These are phyloP conservation scores for Lipomyces anomalus DNA, from an alignment of 805 yeast genomes.

Conservation along the genomic window DNA sequence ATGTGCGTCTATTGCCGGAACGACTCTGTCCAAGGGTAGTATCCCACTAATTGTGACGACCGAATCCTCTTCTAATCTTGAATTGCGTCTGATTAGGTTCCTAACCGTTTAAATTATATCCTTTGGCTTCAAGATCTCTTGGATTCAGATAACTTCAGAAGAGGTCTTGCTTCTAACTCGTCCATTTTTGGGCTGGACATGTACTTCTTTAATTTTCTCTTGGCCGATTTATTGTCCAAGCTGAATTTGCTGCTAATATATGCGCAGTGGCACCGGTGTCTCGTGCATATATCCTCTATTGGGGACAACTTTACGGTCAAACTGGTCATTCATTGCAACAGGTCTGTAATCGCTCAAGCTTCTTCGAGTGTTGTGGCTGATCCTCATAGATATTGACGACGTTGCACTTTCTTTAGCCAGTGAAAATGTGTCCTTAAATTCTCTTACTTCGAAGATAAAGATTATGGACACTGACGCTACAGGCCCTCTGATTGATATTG, in stretches of 20 bases:
- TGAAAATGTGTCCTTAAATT: slow-evolving; percentile 31
- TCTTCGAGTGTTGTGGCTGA: neutral
- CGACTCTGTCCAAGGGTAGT: slow-evolving; percentile 24
- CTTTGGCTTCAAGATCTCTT: slow-evolving; percentile 29
- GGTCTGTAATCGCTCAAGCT: slow-evolving; percentile 3
- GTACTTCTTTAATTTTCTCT: slow-evolving; percentile 1
- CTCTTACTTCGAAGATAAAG: slow-evolving; percentile 23
- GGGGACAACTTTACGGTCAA: slow-evolving; percentile 28
- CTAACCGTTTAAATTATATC: slow-evolving; percentile 31
- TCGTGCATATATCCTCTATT: slow-evolving; percentile 45
- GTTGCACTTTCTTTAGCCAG: slow-evolving; percentile 33
- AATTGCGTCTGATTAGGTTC: slow-evolving; percentile 1
- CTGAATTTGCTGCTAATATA: neutral
- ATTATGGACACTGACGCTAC: slow-evolving; percentile 13
- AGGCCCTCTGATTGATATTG: slow-evolving; percentile 22
- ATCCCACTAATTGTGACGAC: too few species aligned
- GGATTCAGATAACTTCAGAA: slow-evolving; percentile 4
- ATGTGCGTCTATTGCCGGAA: slow-evolving; percentile 9
- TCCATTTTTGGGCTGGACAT: slow-evolving; percentile 9
- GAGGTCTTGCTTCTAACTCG: neutral
- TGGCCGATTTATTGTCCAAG: neutral
- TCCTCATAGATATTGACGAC: slow-evolving; percentile 37
- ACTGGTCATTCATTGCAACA: slow-evolving; percentile 37
- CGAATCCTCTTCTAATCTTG: neutral
- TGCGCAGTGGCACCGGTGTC: slow-evolving; percentile 42